Percentiles rank a stretch among this genome's conserved stretches.
phyloP scores from a whole-genome alignment of 2,329 filamentous ascomycete genomes.

The Colletotrichum cuscutae region DNA sequence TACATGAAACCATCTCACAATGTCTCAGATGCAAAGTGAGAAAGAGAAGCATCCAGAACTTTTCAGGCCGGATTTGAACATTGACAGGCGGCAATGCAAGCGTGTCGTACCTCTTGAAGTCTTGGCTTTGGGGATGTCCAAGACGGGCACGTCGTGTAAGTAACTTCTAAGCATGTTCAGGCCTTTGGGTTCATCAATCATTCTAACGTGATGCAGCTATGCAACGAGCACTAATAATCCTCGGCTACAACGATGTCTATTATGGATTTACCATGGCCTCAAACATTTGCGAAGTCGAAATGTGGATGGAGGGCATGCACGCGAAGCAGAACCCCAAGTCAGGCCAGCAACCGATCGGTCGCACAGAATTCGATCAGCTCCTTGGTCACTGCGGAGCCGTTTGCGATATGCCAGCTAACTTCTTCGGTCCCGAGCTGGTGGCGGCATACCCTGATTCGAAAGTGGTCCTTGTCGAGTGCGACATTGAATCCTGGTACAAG shows the following conservation, averaged over 20 bases:
- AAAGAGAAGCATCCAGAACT: not conserved
- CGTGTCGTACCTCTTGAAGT: not conserved
- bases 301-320: too few relatives aligned
- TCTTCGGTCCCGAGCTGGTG: slow-evolving; percentile 41
- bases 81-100: not conserved
- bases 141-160: not conserved
- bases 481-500: slow-evolving; percentile 45
- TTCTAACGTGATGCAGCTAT: too few relatives aligned
- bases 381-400: slow-evolving; percentile 43
- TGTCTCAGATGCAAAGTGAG: not conserved
- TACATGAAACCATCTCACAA: not conserved
- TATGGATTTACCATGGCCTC: too few relatives aligned
- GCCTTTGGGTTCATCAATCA: too few relatives aligned
- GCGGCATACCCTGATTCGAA: slow-evolving; percentile 46
- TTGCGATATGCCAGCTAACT: slow-evolving; percentile 35
- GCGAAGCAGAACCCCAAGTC: too few relatives aligned
- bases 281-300: too few relatives aligned
- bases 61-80: not conserved
- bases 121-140: not conserved
- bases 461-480: slow-evolving; percentile 44
- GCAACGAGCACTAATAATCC: too few relatives aligned
- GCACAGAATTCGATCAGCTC: slow-evolving; percentile 46
- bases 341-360: slow-evolving; percentile 24
- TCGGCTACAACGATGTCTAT: too few relatives aligned
- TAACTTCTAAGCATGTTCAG: too few relatives aligned